These are phyloP conservation scores for Colletotrichum trifolii DNA, from an alignment of 2,329 filamentous ascomycete genomes.

Conservation along the genomic window DNA sequence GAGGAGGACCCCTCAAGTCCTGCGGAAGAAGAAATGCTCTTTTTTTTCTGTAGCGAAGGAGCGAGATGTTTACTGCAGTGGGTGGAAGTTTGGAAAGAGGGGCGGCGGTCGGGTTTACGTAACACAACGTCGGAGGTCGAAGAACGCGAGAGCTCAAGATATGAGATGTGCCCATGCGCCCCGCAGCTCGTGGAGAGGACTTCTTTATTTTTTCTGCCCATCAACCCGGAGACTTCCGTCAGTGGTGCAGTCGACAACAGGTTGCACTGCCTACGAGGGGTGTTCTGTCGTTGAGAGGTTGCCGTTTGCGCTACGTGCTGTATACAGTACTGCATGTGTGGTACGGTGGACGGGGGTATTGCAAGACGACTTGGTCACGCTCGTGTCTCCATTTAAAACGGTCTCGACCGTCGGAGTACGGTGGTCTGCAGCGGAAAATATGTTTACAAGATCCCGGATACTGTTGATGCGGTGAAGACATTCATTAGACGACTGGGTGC, in stretches of 20 bases:
- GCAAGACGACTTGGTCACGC: background rate
- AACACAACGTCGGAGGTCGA: too few species aligned
- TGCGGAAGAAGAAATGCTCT: background rate
- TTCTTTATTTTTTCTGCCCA: constrained; percentile 38
- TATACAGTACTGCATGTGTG: background rate
- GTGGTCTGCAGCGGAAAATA: background rate
- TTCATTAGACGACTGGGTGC: too few species aligned
- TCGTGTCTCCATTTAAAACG: background rate
- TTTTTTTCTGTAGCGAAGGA: constrained; percentile 3
- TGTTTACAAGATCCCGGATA: background rate
- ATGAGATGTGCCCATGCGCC: too few species aligned
- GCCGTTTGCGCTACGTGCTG: background rate
- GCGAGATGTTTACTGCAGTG: background rate
- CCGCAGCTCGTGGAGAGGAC: too few species aligned
- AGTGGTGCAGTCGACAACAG: background rate
- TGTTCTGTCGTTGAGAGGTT: background rate
- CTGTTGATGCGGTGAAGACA: constrained; percentile 2
- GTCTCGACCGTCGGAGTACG: background rate
- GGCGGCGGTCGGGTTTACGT: too few species aligned
- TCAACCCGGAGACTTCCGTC: constrained; percentile 34
- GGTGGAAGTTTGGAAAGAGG: too few species aligned
- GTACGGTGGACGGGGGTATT: background rate
- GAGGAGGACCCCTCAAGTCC: background rate
- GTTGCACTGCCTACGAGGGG: too few species aligned
- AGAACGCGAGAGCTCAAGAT: too few species aligned